Base-by-base conservation (phyloP, 768 basidiomycete species). In the Kwoniella dendrophila region DNA sequence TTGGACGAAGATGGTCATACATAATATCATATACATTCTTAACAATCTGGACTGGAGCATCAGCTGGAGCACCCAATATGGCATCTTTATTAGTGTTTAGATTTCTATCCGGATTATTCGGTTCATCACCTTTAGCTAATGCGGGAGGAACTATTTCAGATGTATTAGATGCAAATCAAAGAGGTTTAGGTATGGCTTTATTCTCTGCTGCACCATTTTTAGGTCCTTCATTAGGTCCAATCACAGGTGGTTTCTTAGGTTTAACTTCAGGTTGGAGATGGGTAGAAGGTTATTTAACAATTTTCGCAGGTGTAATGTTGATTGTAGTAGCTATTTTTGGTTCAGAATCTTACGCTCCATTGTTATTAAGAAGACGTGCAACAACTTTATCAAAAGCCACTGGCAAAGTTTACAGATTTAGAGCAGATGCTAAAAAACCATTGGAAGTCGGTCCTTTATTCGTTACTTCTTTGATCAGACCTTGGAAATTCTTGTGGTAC, bases 171-270 rank as follows among this genome's bases (percentile, higher is more conserved):
- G 74, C 77, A 63, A 73, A 72, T 41, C 71, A 75, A 49, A 54
- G 77, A 45, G 77, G 77, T 24, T 55, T 78, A 16, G 77, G 73
- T 32, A 76, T 78, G 77, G 77, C 75, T 16, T 30, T 78, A 6
- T 78, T 76, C 61, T 64, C 71, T 12, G 71, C 77, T n/a, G 74
- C 77, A 2, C 77, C 77, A 12, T 74, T 75, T 66, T 55, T 73
- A 20, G 75, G 73, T 52, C 73, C 78, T 1, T 71, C 76, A 0
- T 68, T 78, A 29, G 70, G 66, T 43, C 70, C 74, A 24, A 71
- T 89, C 45, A 80, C 74, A 30, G 78, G 78, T 18, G 77, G 77
- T 20, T 81, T 81, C 72, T 54, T 81, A 2, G 76, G 77, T n/a
- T 41, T 73, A 24, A 69, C 65, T 12, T 48, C 83, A 10, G 78